Conservation (phyloP, 805 yeast genomes). For the Ogataea trehaloabstinens region DNA sequence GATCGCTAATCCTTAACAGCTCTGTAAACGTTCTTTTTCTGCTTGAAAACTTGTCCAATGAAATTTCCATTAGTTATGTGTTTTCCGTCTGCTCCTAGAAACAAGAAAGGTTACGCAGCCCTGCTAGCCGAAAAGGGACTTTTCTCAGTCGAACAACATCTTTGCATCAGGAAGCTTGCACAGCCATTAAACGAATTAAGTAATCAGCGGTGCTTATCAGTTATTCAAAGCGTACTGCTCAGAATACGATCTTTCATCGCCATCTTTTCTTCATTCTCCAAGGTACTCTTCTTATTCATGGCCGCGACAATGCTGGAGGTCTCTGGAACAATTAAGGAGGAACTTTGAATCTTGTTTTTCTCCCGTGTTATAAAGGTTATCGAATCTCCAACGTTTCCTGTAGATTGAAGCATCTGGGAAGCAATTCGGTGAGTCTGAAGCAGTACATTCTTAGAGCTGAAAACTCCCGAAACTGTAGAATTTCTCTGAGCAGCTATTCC, state of each 20-base stretch:
- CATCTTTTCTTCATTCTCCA: neutral
- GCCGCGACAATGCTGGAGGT: neutral
- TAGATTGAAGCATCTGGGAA: neutral
- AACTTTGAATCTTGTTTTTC: neutral
- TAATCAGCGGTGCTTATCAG: too few relatives aligned
- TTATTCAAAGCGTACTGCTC: too few relatives aligned
- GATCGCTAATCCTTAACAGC: too few relatives aligned
- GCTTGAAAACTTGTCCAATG: neutral
- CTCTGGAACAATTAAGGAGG: neutral
- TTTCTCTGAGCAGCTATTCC: neutral
- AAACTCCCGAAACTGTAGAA: neutral
- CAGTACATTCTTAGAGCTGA: neutral
- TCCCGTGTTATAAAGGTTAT: neutral
- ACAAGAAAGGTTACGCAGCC: neutral
- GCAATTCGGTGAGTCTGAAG: neutral
- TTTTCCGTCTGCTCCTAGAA: too few relatives aligned
- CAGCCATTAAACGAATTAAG: neutral
- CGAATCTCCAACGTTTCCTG: neutral
- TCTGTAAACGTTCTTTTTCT: neutral
- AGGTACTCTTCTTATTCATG: neutral
- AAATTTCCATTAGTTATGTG: constrained; percentile 2
- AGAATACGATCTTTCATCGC: neutral
- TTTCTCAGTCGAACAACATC: too few relatives aligned
- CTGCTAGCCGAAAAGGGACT: too few relatives aligned
- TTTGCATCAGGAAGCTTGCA: neutral